phyloP scores from a whole-genome alignment of 2,329 filamentous ascomycete species.

The Fusarium siculi region DNA sequence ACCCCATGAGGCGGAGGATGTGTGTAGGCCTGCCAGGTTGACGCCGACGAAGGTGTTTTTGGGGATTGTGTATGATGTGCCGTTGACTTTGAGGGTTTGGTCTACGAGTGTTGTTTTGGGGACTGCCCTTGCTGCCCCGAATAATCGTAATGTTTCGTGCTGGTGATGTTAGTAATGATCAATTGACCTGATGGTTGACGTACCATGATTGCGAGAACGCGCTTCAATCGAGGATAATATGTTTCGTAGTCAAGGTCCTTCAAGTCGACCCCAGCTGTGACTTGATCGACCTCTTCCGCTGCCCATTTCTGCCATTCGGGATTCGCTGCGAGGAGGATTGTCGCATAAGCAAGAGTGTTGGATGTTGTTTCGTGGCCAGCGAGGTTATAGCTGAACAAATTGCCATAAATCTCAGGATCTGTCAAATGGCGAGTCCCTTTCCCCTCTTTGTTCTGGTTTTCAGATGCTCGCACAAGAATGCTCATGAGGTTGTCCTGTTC shows the following conservation, averaged over 20 bases:
- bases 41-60: slow-evolving; percentile 33
- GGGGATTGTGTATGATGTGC: slow-evolving; percentile 26
- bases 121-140: slow-evolving; percentile 31
- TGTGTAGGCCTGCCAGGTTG: slow-evolving; percentile 33
- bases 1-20: slow-evolving; percentile 33
- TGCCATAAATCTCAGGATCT: slow-evolving; percentile 59
- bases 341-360: slow-evolving; percentile 54
- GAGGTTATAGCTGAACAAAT: slow-evolving; percentile 60
- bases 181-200: neutral
- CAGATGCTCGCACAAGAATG: slow-evolving; percentile 33
- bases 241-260: slow-evolving; percentile 34
- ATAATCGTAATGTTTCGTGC: slow-evolving; percentile 36
- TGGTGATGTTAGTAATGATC: neutral
- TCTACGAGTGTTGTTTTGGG: slow-evolving; percentile 32
- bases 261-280: slow-evolving; percentile 16
- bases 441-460: slow-evolving; percentile 5
- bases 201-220: slow-evolving; percentile 35
- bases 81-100: slow-evolving; percentile 29
- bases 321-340: slow-evolving; percentile 56
- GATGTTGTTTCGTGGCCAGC: slow-evolving; percentile 64
- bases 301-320: slow-evolving; percentile 59
- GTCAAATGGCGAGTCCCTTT: slow-evolving; percentile 43
- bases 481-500: slow-evolving; percentile 35
- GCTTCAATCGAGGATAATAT: slow-evolving; percentile 34
- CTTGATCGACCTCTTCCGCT: slow-evolving; percentile 48